A percentile compares a stretch with the other conserved stretches of the same genome.
Conservation (phyloP, 1,139 yeast genomes). For the Diutina siamensis region DNA sequence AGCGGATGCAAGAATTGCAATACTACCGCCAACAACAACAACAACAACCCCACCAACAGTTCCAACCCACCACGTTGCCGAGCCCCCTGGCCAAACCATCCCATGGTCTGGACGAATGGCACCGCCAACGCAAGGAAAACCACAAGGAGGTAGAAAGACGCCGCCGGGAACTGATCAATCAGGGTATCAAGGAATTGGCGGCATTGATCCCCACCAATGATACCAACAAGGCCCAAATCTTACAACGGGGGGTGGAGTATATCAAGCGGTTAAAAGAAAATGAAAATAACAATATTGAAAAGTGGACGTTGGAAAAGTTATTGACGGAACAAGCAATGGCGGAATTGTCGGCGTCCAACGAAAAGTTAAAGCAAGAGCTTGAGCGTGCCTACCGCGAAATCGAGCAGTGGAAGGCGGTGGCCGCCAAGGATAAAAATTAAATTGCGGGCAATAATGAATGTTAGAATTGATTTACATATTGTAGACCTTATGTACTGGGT, state of each 20-base stretch:
- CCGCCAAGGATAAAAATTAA: slow-evolving; percentile 7
- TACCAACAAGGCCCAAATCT: slow-evolving; percentile 82
- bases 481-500: slow-evolving; percentile 1
- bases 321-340: slow-evolving; percentile 85
- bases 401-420: slow-evolving; percentile 42
- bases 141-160: slow-evolving; percentile 97
- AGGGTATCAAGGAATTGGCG: slow-evolving; percentile 79
- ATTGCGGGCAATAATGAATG: background rate
- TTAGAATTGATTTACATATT: background rate
- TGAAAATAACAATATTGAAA: slow-evolving; percentile 79
- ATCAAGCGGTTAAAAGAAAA: slow-evolving; percentile 81
- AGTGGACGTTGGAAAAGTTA: slow-evolving; percentile 88
- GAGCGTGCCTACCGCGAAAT: slow-evolving; percentile 90
- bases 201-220: slow-evolving; percentile 78
- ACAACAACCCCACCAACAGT: slow-evolving; percentile 11
- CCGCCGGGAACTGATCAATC: slow-evolving; percentile 85
- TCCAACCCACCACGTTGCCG: slow-evolving; percentile 25
- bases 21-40: slow-evolving; percentile 19
- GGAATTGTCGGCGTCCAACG: slow-evolving; percentile 67
- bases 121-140: slow-evolving; percentile 69
- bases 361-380: slow-evolving; percentile 65
- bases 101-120: slow-evolving; percentile 83
- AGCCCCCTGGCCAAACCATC: slow-evolving; percentile 33
- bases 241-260: slow-evolving; percentile 80
- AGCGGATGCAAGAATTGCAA: slow-evolving; percentile 19